Conservation (phyloP, 352 stramenopile genomes). For the Albugo laibachii region DNA sequence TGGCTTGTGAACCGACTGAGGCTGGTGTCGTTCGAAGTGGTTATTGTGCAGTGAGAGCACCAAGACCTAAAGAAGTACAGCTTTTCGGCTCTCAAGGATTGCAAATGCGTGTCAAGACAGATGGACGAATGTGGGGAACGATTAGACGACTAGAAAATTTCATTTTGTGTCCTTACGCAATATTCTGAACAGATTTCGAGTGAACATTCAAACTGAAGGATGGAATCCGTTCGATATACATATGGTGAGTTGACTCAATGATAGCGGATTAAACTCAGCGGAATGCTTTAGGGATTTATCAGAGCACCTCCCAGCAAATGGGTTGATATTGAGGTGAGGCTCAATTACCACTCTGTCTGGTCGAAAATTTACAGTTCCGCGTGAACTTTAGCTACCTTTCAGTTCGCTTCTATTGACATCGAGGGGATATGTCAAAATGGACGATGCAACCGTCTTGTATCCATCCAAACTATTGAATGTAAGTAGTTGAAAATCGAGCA, state of each 20-base stretch:
- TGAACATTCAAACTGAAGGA: conserved; percentile 72
- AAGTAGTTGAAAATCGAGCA: conserved; percentile 3
- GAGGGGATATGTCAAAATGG: conserved; percentile 65
- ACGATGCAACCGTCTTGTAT: conserved; percentile 53
- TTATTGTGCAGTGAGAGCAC: conserved; percentile 61
- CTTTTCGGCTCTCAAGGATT: conserved; percentile 71
- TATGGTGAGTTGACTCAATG: conserved; percentile 21
- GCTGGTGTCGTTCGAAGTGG: conserved; percentile 56
- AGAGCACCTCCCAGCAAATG: conserved; percentile 57
- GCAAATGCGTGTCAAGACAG: conserved; percentile 71
- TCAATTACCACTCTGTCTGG: not conserved
- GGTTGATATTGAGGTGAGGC: conserved; percentile 55
- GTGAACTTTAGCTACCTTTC: conserved; percentile 31
- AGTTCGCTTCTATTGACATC: conserved; percentile 60
- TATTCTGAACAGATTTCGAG: conserved; percentile 21
- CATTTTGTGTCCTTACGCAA: not conserved
- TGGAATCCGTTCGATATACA: conserved; percentile 79
- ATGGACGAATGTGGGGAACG: conserved; percentile 37
- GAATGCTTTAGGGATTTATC: conserved; percentile 32
- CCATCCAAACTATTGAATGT: conserved; percentile 59
- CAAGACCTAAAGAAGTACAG: conserved; percentile 25
- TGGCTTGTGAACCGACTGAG: conserved; percentile 59
- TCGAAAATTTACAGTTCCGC: not conserved
- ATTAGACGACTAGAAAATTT: not conserved
- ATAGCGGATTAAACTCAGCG: not conserved